Evolutionary conservation across 805 yeast species (phyloP).

Genomic region (Barnettozyma sucrosica): DNA sequence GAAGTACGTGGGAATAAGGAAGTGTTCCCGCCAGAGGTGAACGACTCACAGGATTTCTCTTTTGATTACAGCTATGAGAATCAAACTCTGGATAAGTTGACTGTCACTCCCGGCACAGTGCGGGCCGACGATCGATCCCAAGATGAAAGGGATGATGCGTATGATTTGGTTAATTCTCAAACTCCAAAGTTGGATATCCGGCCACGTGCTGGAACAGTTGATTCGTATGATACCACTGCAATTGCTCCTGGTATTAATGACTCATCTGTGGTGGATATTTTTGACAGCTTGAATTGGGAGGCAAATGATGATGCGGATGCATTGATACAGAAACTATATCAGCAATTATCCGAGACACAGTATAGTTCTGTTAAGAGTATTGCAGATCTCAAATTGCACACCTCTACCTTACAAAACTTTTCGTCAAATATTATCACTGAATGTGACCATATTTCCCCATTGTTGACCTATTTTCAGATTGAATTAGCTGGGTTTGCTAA

Average conservation of each 20-base stretch:
- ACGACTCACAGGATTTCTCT: slow-evolving; percentile 16
- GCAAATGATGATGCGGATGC: slow-evolving; percentile 56
- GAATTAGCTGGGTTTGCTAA: slow-evolving; percentile 59
- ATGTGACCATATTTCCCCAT: slow-evolving; percentile 50
- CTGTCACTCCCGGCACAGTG: slow-evolving; percentile 10
- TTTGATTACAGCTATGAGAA: slow-evolving; percentile 17
- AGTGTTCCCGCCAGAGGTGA: not conserved
- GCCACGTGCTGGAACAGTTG: slow-evolving; percentile 25
- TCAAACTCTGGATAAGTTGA: slow-evolving; percentile 5
- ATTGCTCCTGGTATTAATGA: slow-evolving; percentile 13
- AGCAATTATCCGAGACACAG: slow-evolving; percentile 57
- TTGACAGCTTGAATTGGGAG: slow-evolving; percentile 77
- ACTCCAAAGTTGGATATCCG: slow-evolving; percentile 9
- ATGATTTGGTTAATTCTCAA: slow-evolving; percentile 15
- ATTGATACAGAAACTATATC: slow-evolving; percentile 50
- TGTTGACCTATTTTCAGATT: slow-evolving; percentile 50
- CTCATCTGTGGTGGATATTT: slow-evolving; percentile 49
- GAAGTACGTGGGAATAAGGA: not conserved
- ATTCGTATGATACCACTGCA: slow-evolving; percentile 22
- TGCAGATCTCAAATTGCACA: slow-evolving; percentile 42
- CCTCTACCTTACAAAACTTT: slow-evolving; percentile 36
- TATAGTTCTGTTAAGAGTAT: slow-evolving; percentile 54
- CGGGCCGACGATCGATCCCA: slow-evolving; percentile 12
- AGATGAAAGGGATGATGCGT: slow-evolving; percentile 18
- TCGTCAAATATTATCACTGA: slow-evolving; percentile 41